These are phyloP conservation scores for Astrothelium macrocarpum DNA, from an alignment of 495 filamentous ascomycete species.

Conservation along the genomic window DNA sequence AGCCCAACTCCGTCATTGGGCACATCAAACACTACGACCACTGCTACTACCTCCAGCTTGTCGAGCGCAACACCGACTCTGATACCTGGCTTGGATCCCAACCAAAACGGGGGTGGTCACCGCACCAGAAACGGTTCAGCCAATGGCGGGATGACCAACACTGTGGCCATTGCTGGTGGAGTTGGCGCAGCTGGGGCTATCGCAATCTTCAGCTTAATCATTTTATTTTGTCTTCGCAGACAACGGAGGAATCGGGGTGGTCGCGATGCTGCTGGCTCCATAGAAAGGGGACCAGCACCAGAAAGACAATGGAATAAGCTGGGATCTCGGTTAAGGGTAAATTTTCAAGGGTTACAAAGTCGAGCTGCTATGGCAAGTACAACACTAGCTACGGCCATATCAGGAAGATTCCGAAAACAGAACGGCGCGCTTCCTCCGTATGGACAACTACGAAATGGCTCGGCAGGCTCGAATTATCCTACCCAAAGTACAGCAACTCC, in stretches of 20 bases:
- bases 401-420: neutral
- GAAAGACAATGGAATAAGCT: slow-evolving; percentile 1
- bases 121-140: neutral
- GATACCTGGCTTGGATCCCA: neutral
- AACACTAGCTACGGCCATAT: neutral
- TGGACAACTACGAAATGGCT: neutral
- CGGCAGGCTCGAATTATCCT: neutral
- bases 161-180: neutral
- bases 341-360: slow-evolving; percentile 3
- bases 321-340: neutral
- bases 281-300: neutral
- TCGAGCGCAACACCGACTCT: neutral
- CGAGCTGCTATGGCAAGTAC: neutral
- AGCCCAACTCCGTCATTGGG: neutral
- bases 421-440: neutral
- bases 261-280: neutral
- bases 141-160: neutral
- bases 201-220: neutral
- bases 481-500: slow-evolving; percentile 1
- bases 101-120: neutral
- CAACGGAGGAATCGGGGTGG: neutral
- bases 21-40: neutral
- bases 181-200: neutral
- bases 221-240: neutral
- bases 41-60: neutral